Conservation (phyloP, 305 asterid species). For the Ajuga reptans region DNA sequence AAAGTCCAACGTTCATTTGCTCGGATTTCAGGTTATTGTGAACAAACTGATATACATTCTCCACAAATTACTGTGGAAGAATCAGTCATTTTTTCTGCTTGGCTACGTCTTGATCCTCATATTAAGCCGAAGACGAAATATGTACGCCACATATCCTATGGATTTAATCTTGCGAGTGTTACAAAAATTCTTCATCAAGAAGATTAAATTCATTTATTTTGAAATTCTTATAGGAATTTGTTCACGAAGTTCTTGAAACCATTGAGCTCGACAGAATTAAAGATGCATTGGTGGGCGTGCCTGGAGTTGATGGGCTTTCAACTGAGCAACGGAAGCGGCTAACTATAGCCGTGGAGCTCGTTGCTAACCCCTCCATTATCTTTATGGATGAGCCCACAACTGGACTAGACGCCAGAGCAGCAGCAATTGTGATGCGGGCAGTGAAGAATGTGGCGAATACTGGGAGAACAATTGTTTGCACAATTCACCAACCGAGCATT, state of each 20-base stretch:
- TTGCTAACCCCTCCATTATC: conserved; percentile 71
- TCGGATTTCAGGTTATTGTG: conserved; percentile 76
- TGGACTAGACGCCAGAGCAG: conserved; percentile 77
- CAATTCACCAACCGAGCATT: conserved; percentile 79
- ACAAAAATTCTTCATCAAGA: neutral
- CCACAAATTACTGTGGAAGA: conserved; percentile 76
- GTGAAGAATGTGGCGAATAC: conserved; percentile 70
- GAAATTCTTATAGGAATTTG: conserved; percentile 45
- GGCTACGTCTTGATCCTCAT: conserved; percentile 73
- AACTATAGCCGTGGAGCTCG: conserved; percentile 76
- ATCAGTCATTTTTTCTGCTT: conserved; percentile 68
- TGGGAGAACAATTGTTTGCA: conserved; percentile 79
- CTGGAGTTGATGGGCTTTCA: conserved; percentile 65
- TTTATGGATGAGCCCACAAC: conserved; percentile 83
- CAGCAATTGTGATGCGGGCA: conserved; percentile 81
- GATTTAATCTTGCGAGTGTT: neutral
- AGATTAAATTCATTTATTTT: neutral
- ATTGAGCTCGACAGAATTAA: conserved; percentile 60
- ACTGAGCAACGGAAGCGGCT: conserved; percentile 77
- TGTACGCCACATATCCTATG: conserved; percentile 29
- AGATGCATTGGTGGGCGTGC: conserved; percentile 61
- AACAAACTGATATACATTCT: conserved; percentile 76
- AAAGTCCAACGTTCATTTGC: conserved; percentile 66
- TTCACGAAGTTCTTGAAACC: conserved; percentile 67
- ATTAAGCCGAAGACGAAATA: conserved; percentile 49